A percentile compares a stretch with the other conserved stretches of the same genome.
These are phyloP conservation scores for Neofusicoccum laricinum DNA, from an alignment of 2,329 filamentous ascomycete genomes.

Conservation along the genomic window DNA sequence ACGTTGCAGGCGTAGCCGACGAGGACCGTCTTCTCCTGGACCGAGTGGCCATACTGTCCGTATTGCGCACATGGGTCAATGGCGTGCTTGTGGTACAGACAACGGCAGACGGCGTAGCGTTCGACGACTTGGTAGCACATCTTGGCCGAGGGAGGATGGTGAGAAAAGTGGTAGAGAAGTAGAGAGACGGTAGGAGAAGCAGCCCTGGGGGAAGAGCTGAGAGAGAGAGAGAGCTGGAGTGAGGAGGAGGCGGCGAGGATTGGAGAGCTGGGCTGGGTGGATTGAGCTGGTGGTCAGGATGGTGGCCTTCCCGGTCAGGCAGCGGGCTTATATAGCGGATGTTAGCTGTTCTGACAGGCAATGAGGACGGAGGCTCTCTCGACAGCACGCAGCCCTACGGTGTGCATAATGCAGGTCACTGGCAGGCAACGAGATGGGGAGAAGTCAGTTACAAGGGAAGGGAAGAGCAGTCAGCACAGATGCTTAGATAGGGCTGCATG, in stretches of 20 bases:
- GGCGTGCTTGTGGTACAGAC: conserved; percentile 83
- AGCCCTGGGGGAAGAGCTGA: not conserved
- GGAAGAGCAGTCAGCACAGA: conserved; percentile 12
- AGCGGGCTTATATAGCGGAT: conserved; percentile 8
- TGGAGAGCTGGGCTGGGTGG: not conserved
- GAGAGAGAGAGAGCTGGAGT: not conserved
- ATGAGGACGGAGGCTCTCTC: conserved; percentile 2
- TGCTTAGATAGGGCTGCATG: conserved; percentile 17
- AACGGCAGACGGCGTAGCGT: conserved; percentile 80
- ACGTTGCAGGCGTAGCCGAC: conserved; percentile 75
- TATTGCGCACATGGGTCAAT: conserved; percentile 78
- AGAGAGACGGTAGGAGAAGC: not conserved
- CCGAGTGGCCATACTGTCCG: conserved; percentile 67
- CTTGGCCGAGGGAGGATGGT: not conserved
- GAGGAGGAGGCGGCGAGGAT: not conserved
- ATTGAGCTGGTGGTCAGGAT: not conserved
- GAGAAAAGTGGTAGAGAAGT: not conserved
- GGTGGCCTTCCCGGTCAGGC: not conserved
- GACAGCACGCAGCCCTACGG: conserved; percentile 14
- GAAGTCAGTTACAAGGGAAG: conserved; percentile 6
- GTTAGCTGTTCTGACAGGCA: conserved; percentile 6
- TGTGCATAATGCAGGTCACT: conserved; percentile 14
- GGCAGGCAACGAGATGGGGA: conserved; percentile 12
- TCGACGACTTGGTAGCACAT: conserved; percentile 92
- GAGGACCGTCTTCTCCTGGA: conserved; percentile 73